Evolutionary conservation across 164 flowering plant genomes (phyloP), one percentile per base, ranked within the genome.

Genomic region (Chloranthus sessilifolius): DNA sequence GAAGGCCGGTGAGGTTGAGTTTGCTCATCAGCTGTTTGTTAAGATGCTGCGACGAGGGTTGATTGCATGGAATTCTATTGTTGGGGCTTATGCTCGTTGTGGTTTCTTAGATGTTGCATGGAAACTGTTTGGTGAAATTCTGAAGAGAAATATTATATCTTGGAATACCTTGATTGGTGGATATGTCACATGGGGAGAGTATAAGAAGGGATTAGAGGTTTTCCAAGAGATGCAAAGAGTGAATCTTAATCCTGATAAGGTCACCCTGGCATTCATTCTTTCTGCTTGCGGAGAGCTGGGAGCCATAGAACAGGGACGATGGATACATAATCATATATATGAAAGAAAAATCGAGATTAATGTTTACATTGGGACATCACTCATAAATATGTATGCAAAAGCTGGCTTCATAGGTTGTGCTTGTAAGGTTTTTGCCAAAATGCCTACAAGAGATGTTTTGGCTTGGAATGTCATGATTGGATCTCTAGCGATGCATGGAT

Each of bases 401-500:
- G 33, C 41, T 43, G 66, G 56, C 21, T 42, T 51, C 41, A 7
- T 55, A 31, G 37, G n/a, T 4, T 29, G 47, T 9, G 55, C 60
- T 7, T n/a, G 31, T 27, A 9, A 31, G 6, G 33, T 62, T 50
- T 56, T 62, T 25, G 39, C 26, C 25, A 42, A 23, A 25, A 47
- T 46, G 46, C 27, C 46, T 37, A 15, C 22, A 3, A 63, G 46
- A 20, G 61, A 63, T 56, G 48, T 56, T 50, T 31, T 52, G 16
- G 25, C 41, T 4, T 63, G 68, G 68, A 58, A 49, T 52, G 59
- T 63, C 12, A 44, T 63, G 59, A 63, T 63, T 26, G 49, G 8
- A 15, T 57, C 56, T 7, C 50, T 11, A 14, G 61, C 66, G 14
- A 27, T 53, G n/a, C 47, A 55, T 62, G 66, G 66, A 6, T 47